Base-by-base conservation (phyloP, 2,329 filamentous ascomycete genomes). In the Chaetomiaceae sp. region DNA sequence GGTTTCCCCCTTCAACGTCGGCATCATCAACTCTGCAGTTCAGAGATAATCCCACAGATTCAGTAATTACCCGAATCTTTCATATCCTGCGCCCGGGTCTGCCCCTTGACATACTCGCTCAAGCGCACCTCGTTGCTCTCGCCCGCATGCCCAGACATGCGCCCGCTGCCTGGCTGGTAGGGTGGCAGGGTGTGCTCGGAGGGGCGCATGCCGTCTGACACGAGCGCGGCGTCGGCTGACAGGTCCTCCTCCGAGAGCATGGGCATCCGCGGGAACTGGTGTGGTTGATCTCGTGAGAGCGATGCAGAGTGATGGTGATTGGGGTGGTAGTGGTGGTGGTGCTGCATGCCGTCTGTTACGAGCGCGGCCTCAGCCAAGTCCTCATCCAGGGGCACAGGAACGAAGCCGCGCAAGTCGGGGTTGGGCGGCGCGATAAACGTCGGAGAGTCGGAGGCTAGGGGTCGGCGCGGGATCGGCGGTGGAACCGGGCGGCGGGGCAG, bases 71-170 rank as follows among this genome's bases (percentile, higher is more conserved):
- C 60, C 3, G 40, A 49, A 38, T 64, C 60, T 45, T 65, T 65
- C 58, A 63, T 63, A 14, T 61, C 56, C 52, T 68, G 64, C 35
- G 64, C 63, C 29, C 64, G 54, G 24, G 64, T 64, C 48, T 62
- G 55, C 10, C 63, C 65, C 49, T 66, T 66, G 41, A 65, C 62
- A 38, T 67, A 67, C 3, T 59, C 64, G 50, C 64, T 66, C 38
- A 67, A 49, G 29, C 64, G 55, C 57, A 65, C 61, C 12, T 67
- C 64, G 41, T 66, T 66, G 24, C 56, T 60, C 51, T 65, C 64
- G 24, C 55, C 42, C 4, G 54, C 60, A 40, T 66, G 65, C 2
- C 64, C 64, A 6, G 49, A 50, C 64, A 65, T 66, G 27, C 58
- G 58, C 27, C 53, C 51, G 17, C 54, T 54, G 6, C 60, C 56